Evolutionary conservation across 2,329 filamentous ascomycete genomes (phyloP), one percentile per base, ranked within the genome.

Genomic region (Penicillium brasilianum): DNA sequence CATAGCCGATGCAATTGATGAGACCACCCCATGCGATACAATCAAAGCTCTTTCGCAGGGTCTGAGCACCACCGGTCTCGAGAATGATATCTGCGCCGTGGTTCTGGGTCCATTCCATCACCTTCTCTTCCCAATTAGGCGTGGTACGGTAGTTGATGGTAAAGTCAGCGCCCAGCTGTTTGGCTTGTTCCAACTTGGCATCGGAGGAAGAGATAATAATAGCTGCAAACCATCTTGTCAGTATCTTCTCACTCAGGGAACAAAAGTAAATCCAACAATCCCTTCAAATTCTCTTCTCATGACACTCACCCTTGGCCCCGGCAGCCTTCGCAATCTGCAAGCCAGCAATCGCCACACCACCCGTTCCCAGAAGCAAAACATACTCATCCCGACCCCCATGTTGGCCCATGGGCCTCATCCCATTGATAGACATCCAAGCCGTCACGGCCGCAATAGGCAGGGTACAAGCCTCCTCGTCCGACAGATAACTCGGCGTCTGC

Each of bases 291-390:
- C 18, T 8, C 25, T 39, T 49, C 36, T 25, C 18, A 37, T 2
- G 10, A 1, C 14, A 61, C 66, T 41, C 55, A 77, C 75, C 73
- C 55, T 74, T 80, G 3, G 80, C 76, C 2, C 82, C 81, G 14
- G 78, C 76, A 9, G 82, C 83, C 64, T 81, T 82, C 14, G 79
- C 83, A 55, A 83, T 74, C 55, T 80, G 76, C 59, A 82, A 70
- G 9, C 77, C 81, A 0, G 78, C 76, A 50, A 82, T 68, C 0
- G 80, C 76, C 9, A 83, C 80, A 1, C 81, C 82, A 3, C 81
- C 81, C 3, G 82, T 84, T 1, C 82, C 82, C 66, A 87, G 85
- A 3, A 85, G 83, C 46, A 88, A 72, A 4, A 88, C 80, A 70
- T 83, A 80, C 55, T 81, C 72, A 1, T 76, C 78, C 55, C 72